Base-by-base conservation (phyloP, 2,329 filamentous ascomycete species). In the Dactylellina sp. region DNA sequence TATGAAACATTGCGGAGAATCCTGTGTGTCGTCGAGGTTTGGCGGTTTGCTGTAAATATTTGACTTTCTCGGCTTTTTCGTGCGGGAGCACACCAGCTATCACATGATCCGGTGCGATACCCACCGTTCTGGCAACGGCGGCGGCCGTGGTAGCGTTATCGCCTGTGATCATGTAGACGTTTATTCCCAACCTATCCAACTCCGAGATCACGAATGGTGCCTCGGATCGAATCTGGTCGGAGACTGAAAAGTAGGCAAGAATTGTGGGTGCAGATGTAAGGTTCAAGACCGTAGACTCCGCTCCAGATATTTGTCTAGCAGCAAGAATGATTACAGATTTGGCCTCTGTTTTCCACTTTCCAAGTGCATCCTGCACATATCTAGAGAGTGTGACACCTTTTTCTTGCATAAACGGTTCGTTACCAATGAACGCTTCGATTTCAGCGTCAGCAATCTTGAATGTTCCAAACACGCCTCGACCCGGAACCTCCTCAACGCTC, bases 111-210 rank as follows among this genome's bases (percentile, higher is more conserved):
- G 84, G 78, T 0, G 88, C 85, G 76, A 97, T 97, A 20, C 91
- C 91, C 16, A 97, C 84, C 78, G 87, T 87, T 1, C 84, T 82
- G 0, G 91, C 93, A 1, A 97, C 91, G 0, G 92, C 92, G 18
- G 86, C 84, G 1, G 93, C 93, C 0, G 93, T 97, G n/a, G 84
- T 88, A n/a, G 84, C 83, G 79, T 97, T 97, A 83, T 97, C 93
- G 28, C 93, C 93, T 0, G 92, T 96, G 39, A 97, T 88, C 92
- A 97, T 96, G 88, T 90, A 97, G 2, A 96, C 90, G 32, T 89
- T 86, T 50, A 91, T 89, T 18, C 89, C 88, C 14, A 86, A 86
- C 2, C 85, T 81, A 46, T 87, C 85, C 0, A 97, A 86, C 0
- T 88, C 84, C 5, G 82, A 81, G 68, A 96, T 86, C 16, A 94